These are phyloP conservation scores for Monosporozyma unispora DNA, from an alignment of 805 yeast species.

Conservation along the genomic window DNA sequence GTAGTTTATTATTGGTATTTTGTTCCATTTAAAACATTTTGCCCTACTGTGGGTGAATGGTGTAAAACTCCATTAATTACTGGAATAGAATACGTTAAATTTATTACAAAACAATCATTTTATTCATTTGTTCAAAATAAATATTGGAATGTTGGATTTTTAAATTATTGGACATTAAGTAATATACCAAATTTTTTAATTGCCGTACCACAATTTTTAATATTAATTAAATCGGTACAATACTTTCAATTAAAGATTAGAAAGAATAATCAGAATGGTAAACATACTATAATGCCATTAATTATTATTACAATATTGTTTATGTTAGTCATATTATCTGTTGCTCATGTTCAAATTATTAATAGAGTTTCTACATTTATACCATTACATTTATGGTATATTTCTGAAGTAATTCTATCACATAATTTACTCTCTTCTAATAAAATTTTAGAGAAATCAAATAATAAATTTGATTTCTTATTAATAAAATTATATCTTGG, in stretches of 20 bases:
- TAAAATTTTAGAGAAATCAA: too few species aligned
- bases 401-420: constrained; percentile 34
- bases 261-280: constrained; percentile 22
- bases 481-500: constrained; percentile 33
- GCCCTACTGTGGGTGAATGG: constrained; percentile 75
- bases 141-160: constrained; percentile 81
- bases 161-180: constrained; percentile 71
- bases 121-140: constrained; percentile 62
- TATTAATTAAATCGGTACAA: constrained; percentile 36
- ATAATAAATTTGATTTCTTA: constrained; percentile 12
- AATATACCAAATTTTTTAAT: constrained; percentile 78
- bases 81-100: not conserved
- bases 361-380: constrained; percentile 70
- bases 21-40: constrained; percentile 48
- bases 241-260: constrained; percentile 33
- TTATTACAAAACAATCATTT: constrained; percentile 33
- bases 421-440: too few species aligned
- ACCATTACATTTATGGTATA: constrained; percentile 69
- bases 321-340: constrained; percentile 41
- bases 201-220: constrained; percentile 55
- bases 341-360: constrained; percentile 81
- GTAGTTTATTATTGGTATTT: constrained; percentile 39
- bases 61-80: constrained; percentile 34
- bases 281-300: constrained; percentile 25
- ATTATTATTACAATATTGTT: constrained; percentile 37